Base-by-base conservation (phyloP, 176 grass and related monocot genomes). In the Zoysia japonica region DNA sequence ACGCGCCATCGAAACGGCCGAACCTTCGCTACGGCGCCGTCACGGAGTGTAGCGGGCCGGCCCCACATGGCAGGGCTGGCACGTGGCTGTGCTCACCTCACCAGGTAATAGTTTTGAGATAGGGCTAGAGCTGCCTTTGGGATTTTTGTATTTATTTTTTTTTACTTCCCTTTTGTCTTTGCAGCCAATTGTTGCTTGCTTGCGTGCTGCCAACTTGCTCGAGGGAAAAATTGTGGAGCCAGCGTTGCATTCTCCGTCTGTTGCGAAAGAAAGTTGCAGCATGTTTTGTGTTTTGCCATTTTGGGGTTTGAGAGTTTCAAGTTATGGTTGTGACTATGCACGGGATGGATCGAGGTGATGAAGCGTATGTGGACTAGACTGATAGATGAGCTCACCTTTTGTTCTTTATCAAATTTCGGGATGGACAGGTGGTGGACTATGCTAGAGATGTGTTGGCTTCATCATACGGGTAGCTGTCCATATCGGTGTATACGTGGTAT, bases 11-110 rank as follows among this genome's bases (percentile, higher is more conserved):
- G 7, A 9, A 46, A 12, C n/a, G 14, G n/a, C 6, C 0, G 78
- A 88, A 93, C 62, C 74, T 90, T 88, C 75, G 9, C 74, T 85
- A 82, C 70, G 69, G 78, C 56, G 46, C 28, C 28, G 28, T 28
- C 28, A 28, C 14, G 41, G 11, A 0, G 2, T 8, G 36, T 28
- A 28, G 28, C 28, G 68, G 9, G 62, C 10, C 36, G 78, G 28
- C 61, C 57, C 78, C 49, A 68, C 2, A 2, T 64, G 61, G 12
- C 61, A 74, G 61, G 8, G 10, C 28, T 28, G 28, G 28, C 28
- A 28, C 15, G 52, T 55, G 15, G 79, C 0, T 77, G 6, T 39
- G 76, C n/a, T 80, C 28, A 28, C 28, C 59, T 17, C 41, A 45
- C 45, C 19, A 28, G 28, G 28, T 28, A 28, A 28, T 28, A 28